These are phyloP conservation scores for Articulospora tetracladia DNA, from an alignment of 495 filamentous ascomycete genomes.

Conservation along the genomic window DNA sequence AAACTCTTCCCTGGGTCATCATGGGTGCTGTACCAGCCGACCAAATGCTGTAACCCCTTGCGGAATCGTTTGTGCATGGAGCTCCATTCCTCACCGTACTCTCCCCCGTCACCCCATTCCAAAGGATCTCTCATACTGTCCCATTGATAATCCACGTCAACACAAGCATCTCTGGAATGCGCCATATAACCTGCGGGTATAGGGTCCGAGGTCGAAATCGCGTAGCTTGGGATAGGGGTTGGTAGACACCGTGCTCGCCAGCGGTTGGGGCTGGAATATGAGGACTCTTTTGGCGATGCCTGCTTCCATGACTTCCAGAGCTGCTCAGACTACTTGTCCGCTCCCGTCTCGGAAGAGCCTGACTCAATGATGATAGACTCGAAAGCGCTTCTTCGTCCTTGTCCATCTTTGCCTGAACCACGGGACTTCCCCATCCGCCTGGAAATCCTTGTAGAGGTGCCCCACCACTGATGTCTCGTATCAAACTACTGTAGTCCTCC, in stretches of 20 bases:
- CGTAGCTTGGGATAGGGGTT: constrained; percentile 79
- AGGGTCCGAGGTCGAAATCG: constrained; percentile 70
- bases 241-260: constrained; percentile 45
- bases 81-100: constrained; percentile 92
- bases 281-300: constrained; percentile 1
- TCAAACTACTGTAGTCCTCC: constrained; percentile 55
- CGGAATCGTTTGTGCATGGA: constrained; percentile 88
- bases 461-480: constrained; percentile 22
- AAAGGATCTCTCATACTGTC: constrained; percentile 77
- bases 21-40: constrained; percentile 70
- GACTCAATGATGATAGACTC: constrained; percentile 18
- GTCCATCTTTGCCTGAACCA: constrained; percentile 15
- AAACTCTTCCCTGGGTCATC: constrained; percentile 23
- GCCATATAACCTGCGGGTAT: constrained; percentile 87
- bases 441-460: constrained; percentile 49
- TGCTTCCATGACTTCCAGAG: constrained; percentile 19
- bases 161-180: constrained; percentile 87
- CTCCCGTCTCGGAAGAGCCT: constrained; percentile 34
- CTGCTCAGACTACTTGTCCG: constrained; percentile 39
- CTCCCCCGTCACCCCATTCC: constrained; percentile 81
- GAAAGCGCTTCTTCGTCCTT: constrained; percentile 22
- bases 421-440: constrained; percentile 55
- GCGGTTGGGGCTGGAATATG: neutral
- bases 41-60: constrained; percentile 66
- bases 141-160: constrained; percentile 88